Evolutionary conservation across 179 eudicot genomes (phyloP).

Genomic region (Spergularia azorica): DNA sequence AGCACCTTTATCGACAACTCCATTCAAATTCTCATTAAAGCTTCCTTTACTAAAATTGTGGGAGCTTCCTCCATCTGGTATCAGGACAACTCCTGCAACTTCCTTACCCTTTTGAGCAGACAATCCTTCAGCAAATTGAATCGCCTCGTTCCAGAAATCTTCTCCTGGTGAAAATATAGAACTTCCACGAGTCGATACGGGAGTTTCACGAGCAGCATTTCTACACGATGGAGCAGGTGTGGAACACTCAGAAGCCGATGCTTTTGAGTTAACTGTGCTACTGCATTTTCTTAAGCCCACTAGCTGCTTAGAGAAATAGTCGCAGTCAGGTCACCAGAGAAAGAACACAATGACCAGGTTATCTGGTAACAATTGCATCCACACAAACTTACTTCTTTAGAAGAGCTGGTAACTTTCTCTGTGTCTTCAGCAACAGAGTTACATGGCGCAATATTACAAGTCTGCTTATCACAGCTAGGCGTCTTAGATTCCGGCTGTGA

Average conservation of each 20-base stretch:
- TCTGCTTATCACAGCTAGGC: constrained; percentile 30
- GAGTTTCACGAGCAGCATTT: constrained; percentile 56
- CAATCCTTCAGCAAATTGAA: constrained; percentile 82
- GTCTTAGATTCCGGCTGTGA: constrained; percentile 29
- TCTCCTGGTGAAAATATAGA: constrained; percentile 95
- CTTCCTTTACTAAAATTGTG: constrained; percentile 32
- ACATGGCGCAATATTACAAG: constrained; percentile 20
- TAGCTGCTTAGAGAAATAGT: constrained; percentile 29
- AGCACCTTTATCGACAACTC: constrained; percentile 27
- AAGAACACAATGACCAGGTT: background rate
- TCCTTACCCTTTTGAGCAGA: constrained; percentile 37
- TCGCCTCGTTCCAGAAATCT: constrained; percentile 93
- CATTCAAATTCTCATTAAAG: constrained; percentile 20
- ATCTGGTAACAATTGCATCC: constrained; percentile 1
- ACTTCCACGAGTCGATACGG: constrained; percentile 71
- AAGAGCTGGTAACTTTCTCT: constrained; percentile 32
- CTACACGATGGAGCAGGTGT: constrained; percentile 54
- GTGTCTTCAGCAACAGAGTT: constrained; percentile 29
- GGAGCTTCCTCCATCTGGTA: constrained; percentile 28
- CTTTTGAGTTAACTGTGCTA: constrained; percentile 27
- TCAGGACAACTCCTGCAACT: constrained; percentile 25
- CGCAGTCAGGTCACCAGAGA: constrained; percentile 31
- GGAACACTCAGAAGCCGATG: constrained; percentile 32
- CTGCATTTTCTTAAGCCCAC: constrained; percentile 71
- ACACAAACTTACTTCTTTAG: constrained; percentile 37